These are phyloP conservation scores for Obba rivulosa DNA, from an alignment of 768 basidiomycete genomes.

Conservation along the genomic window DNA sequence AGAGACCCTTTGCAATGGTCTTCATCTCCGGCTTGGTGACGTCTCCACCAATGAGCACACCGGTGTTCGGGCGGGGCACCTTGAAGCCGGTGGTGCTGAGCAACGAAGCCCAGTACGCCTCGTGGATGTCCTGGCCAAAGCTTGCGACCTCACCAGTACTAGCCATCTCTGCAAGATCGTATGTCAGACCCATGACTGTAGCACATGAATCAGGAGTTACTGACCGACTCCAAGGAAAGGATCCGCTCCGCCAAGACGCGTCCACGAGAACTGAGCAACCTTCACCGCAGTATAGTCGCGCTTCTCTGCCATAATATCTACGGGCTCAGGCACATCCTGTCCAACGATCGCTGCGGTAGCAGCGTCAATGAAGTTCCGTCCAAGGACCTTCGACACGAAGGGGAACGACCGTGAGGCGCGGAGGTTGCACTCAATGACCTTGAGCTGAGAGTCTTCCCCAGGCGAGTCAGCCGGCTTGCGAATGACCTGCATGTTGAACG, in stretches of 20 bases:
- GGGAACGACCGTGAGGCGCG: conserved; percentile 98
- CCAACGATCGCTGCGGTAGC: conserved; percentile 86
- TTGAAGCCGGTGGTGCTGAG: conserved; percentile 96
- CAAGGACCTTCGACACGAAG: conserved; percentile 97
- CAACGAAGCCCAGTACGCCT: conserved; percentile 95
- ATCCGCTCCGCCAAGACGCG: conserved; percentile 90
- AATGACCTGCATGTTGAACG: conserved; percentile 99
- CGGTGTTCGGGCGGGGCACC: conserved; percentile 75
- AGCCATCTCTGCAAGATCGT: conserved; percentile 74
- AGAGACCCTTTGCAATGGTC: conserved; percentile 71
- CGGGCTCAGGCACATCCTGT: conserved; percentile 81
- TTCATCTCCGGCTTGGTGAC: conserved; percentile 82
- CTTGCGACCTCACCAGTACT: conserved; percentile 97
- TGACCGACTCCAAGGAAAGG: conserved; percentile 92
- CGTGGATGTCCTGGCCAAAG: conserved; percentile 89
- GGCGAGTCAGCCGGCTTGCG: conserved; percentile 56
- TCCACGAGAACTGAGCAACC: conserved; percentile 98
- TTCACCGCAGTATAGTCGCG: conserved; percentile 94
- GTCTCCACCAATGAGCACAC: conserved; percentile 92
- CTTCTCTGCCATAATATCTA: conserved; percentile 87
- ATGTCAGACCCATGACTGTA: conserved; percentile 3
- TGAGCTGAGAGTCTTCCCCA: conserved; percentile 64
- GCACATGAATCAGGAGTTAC: conserved; percentile 24
- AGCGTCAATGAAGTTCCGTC: conserved; percentile 94
- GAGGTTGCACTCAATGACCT: conserved; percentile 98